Base-by-base conservation (phyloP, 441 rosid genomes). In the Euphorbia schlechtendalii region DNA sequence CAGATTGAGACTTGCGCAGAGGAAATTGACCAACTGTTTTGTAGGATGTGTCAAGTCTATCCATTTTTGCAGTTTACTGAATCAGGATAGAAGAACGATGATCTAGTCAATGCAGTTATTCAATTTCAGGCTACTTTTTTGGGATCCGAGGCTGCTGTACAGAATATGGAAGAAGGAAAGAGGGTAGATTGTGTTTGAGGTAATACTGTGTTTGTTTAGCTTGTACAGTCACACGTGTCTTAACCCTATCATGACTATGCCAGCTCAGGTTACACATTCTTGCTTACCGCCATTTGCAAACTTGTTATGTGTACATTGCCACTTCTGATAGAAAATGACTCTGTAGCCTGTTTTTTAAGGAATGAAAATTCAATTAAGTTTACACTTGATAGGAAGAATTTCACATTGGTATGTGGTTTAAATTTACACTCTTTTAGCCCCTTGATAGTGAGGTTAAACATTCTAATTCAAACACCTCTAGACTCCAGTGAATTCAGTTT, bases 121-220 rank as follows among this genome's bases (percentile, higher is more conserved):
- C 59, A 68, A 61, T 46, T 74, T 56, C 30, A 56, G 66, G 36
- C 73, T 61, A 22, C 61, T 63, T 64, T 70, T 71, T 79, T 61
- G 53, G 75, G 69, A 64, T 69, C 74, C 53, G 63, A 70, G 75
- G 72, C 66, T 68, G 71, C 65, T 82, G 83, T 81, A 84, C 80
- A 81, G 84, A 72, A 55, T 48, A 59, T 70, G 40, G 40, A 61
- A 18, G 69, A 71, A 73, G 34, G 51, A 73, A 73, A 71, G 51
- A 46, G 72, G 63, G 67, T 51, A 66, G 62, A 57, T 43, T 65
- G 66, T 80, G 70, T 75, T 65, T 61, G 72, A 58, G 62, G 69
- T 70, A 65, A 65, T 56, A 32, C 40, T 59, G 46, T 76, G 69
- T 68, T 72, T 71, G 58, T 67, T 15, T 66, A 69, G 71, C 68